These are phyloP conservation scores for Saprolegnia parasitica DNA, from an alignment of 352 stramenopile species.

Conservation along the genomic window DNA sequence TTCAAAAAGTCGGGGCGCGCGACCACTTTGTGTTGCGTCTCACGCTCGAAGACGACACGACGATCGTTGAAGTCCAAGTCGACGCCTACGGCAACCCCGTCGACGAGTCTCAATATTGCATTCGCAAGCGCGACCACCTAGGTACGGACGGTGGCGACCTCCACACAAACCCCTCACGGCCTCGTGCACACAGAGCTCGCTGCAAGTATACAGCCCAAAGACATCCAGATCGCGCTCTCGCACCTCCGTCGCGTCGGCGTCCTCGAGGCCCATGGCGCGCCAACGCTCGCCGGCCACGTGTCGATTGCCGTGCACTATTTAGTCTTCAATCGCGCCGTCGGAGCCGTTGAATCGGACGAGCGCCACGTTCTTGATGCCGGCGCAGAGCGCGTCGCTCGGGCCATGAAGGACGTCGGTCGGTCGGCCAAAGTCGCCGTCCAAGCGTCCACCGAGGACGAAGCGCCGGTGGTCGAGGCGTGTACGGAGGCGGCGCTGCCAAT, in stretches of 20 bases:
- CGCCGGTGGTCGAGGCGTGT: conserved; percentile 13
- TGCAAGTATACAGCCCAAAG: not conserved
- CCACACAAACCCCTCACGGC: too few species aligned
- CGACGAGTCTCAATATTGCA: conserved; percentile 44
- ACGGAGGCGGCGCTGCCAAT: not conserved
- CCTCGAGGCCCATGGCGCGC: not conserved
- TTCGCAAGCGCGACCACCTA: conserved; percentile 33
- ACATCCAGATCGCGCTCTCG: not conserved
- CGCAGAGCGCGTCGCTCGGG: too few species aligned
- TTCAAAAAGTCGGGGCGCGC: conserved; percentile 63
- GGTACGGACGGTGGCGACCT: not conserved
- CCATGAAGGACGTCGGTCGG: not conserved
- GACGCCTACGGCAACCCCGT: conserved; percentile 55
- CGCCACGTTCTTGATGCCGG: not conserved
- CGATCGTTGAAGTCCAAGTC: conserved; percentile 55
- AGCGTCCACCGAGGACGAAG: conserved; percentile 46
- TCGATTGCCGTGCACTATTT: not conserved
- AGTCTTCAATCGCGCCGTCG: not conserved
- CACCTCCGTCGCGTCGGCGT: not conserved
- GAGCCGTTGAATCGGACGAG: not conserved
- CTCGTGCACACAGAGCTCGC: too few species aligned
- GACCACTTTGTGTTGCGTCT: conserved; percentile 63
- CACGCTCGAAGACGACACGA: conserved; percentile 54
- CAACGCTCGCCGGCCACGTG: not conserved
- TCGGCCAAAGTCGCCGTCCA: too few species aligned